These are phyloP conservation scores for Austroboletus olivaceoglutinosus DNA, from an alignment of 1,284 basidiomycete genomes.

Conservation along the genomic window DNA sequence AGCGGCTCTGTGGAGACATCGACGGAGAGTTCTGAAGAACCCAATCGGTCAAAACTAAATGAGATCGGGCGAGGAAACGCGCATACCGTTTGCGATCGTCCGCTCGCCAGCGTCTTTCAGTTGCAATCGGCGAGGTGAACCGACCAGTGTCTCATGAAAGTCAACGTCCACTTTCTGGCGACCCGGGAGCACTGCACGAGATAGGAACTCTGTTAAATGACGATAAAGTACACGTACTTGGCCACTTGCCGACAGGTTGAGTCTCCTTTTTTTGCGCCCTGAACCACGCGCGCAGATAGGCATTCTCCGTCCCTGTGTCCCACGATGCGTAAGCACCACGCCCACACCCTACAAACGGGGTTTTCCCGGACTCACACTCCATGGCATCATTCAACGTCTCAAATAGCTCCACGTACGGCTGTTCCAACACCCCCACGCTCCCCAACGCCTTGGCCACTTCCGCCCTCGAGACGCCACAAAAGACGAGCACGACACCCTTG, in stretches of 20 bases:
- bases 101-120: slow-evolving; percentile 76
- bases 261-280: slow-evolving; percentile 57
- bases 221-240: slow-evolving; percentile 1
- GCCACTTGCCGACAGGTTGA: slow-evolving; percentile 31
- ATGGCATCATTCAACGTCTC: slow-evolving; percentile 85
- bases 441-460: slow-evolving; percentile 68
- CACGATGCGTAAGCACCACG: slow-evolving; percentile 13
- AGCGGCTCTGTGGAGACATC: slow-evolving; percentile 48
- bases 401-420: slow-evolving; percentile 82
- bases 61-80: too few relatives aligned
- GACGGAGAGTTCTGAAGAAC: slow-evolving; percentile 18
- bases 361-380: slow-evolving; percentile 66
- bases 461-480: slow-evolving; percentile 78
- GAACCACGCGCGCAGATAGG: slow-evolving; percentile 78
- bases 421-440: slow-evolving; percentile 74
- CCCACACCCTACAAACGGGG: neutral
- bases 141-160: slow-evolving; percentile 55
- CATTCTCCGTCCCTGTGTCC: slow-evolving; percentile 80
- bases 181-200: slow-evolving; percentile 52
- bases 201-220: neutral
- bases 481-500: slow-evolving; percentile 80
- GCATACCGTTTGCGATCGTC: slow-evolving; percentile 59
- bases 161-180: slow-evolving; percentile 49
- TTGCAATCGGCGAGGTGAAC: slow-evolving; percentile 74
- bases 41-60: neutral